Conservation (phyloP, 1,284 basidiomycete species). For the Cutaneotrichosporon mucoides region DNA sequence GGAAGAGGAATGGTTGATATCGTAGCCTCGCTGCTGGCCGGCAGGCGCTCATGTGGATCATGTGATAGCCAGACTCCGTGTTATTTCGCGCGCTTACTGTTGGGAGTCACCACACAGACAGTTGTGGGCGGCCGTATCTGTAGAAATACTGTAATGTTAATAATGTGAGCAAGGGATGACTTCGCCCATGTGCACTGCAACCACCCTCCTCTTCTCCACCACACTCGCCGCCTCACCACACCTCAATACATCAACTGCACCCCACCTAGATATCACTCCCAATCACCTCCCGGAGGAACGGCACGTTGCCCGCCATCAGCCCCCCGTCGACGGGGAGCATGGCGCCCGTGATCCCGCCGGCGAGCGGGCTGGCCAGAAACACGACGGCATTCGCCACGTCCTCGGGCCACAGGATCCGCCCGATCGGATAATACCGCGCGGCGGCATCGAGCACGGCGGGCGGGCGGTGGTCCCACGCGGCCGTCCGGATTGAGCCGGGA, state of each 20-base stretch:
- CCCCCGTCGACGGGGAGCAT: not conserved
- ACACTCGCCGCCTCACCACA: not conserved
- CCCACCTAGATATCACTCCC: not conserved
- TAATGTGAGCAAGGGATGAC: no score
- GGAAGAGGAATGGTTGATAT: no score
- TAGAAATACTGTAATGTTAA: no score
- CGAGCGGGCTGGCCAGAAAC: not conserved
- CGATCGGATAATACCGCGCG: not conserved
- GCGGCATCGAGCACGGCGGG: not conserved
- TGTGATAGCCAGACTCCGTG: no score
- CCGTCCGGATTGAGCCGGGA: not conserved
- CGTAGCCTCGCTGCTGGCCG: no score
- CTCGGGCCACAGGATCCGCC: not conserved
- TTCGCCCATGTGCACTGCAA: no score
- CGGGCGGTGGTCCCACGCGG: not conserved
- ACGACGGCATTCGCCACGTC: not conserved
- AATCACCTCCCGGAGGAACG: conserved; percentile 1
- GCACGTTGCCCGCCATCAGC: conserved; percentile 1
- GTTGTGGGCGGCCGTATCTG: no score
- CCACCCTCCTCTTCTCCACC: no score
- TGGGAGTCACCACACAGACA: no score
- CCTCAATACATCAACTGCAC: no score
- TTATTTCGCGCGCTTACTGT: no score
- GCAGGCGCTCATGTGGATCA: no score
- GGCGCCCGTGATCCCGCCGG: conserved; percentile 2